phyloP scores from a whole-genome alignment of 2,329 filamentous ascomycete species.

The Rugonectria rugulosa region DNA sequence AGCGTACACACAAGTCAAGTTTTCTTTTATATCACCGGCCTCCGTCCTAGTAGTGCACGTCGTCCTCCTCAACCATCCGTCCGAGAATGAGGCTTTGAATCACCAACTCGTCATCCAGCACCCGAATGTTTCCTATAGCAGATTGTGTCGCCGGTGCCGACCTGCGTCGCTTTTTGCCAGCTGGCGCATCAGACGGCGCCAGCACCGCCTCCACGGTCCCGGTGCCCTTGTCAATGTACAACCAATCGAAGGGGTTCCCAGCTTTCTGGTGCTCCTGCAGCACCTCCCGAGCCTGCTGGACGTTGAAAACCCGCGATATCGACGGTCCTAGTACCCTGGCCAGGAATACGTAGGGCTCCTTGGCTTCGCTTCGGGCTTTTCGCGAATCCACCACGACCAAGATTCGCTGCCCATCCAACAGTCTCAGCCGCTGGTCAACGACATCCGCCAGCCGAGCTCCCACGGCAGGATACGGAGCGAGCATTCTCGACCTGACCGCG shows the following conservation, averaged over 20 bases:
- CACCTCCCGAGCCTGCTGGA: constrained; percentile 69
- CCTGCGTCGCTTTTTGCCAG: constrained; percentile 52
- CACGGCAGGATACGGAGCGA: constrained; percentile 66
- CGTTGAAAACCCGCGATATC: constrained; percentile 70
- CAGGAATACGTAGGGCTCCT: constrained; percentile 80
- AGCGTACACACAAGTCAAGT: constrained; percentile 14
- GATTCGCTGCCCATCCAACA: constrained; percentile 71
- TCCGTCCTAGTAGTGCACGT: constrained; percentile 41
- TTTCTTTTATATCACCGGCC: constrained; percentile 23
- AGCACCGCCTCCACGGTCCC: constrained; percentile 62
- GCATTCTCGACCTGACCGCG: constrained; percentile 76
- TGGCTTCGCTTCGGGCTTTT: constrained; percentile 68
- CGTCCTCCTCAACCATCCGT: constrained; percentile 71
- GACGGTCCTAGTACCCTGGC: constrained; percentile 79
- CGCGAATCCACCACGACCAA: constrained; percentile 70
- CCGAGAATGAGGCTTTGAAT: constrained; percentile 93
- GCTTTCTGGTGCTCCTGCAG: constrained; percentile 60
- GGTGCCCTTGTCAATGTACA: constrained; percentile 77
- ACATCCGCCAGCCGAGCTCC: constrained; percentile 64
- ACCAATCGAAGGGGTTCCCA: constrained; percentile 70
- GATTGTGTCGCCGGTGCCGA: constrained; percentile 31
- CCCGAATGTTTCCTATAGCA: constrained; percentile 62
- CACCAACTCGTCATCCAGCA: constrained; percentile 85
- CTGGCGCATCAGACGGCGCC: constrained; percentile 30
- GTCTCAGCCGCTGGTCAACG: constrained; percentile 65